Percentiles rank a stretch among this genome's conserved stretches.
Evolutionary conservation across 164 flowering plant genomes (phyloP).

Genomic region (Malania oleifera): DNA sequence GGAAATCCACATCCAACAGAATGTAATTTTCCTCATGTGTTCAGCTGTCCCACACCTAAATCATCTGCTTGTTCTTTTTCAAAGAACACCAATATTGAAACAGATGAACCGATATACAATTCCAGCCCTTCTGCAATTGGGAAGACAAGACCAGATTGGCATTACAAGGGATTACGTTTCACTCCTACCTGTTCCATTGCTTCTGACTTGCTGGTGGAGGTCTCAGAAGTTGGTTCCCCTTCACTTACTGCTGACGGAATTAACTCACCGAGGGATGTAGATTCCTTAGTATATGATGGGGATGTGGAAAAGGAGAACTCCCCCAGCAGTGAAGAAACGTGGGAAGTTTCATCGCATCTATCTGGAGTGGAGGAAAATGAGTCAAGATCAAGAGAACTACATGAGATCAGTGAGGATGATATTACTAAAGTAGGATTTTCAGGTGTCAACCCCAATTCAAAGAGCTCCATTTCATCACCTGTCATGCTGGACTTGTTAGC

Average conservation of each 20-base stretch:
- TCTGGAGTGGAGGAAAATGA: conserved; percentile 17
- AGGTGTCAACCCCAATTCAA: conserved; percentile 5
- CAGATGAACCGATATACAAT: conserved; percentile 7
- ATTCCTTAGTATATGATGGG: conserved; percentile 19
- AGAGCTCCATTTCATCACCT: not conserved
- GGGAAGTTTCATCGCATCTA: conserved; percentile 18
- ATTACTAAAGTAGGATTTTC: conserved; percentile 10
- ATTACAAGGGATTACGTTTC: conserved; percentile 17
- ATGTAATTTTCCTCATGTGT: not conserved
- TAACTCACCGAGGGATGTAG: conserved; percentile 21
- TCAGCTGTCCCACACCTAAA: not conserved
- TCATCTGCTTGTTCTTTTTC: conserved; percentile 11
- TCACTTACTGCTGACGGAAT: conserved; percentile 20
- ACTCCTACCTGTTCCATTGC: conserved; percentile 40
- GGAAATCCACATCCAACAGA: conserved; percentile 5
- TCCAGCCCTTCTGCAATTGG: conserved; percentile 16
- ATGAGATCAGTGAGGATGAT: conserved; percentile 12
- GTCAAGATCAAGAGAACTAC: conserved; percentile 10
- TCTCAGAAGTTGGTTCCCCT: conserved; percentile 55
- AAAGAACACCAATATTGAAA: conserved; percentile 1
- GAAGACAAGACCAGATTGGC: conserved; percentile 11
- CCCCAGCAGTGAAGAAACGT: conserved; percentile 24
- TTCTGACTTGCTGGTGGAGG: conserved; percentile 68
- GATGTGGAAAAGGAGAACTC: conserved; percentile 22
- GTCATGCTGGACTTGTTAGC: not conserved